Evolutionary conservation across 495 filamentous ascomycete species (phyloP), one percentile per base, ranked within the genome.

Genomic region (Cladorrhinum samala): DNA sequence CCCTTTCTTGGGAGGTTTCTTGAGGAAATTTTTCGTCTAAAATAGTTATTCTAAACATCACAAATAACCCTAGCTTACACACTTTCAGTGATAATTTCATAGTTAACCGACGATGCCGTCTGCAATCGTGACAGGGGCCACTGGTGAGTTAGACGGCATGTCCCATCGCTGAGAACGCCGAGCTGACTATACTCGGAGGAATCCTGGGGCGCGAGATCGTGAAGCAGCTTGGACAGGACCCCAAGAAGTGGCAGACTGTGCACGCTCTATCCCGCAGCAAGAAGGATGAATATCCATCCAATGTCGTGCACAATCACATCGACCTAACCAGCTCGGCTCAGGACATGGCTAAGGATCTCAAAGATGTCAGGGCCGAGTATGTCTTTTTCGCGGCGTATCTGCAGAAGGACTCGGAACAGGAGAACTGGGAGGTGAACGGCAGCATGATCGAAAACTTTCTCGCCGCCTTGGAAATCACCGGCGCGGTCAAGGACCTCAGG

Each of bases 391-490:
- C 66, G 30, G 76, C 77, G 8, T 80, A 77, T 46, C 51, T 77
- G 14, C 68, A 70, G 7, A 68, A 72, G 46, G 65, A 72, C 18
- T 67, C 69, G 13, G 74, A 77, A 38, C 49, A 67, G 36, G 73
- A 81, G 43, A 67, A 66, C 23, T 64, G 60, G 46, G 53, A 71
- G 4, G 73, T 81, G 19, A 71, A 69, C 46, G 70, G 77, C 13
- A 63, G 60, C 9, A 74, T 82, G 69, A 62, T 82, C 25, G 49
- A 66, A 17, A 80, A 76, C 57, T 82, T 82, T 57, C 65, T 82
- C 27, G 25, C 66, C 20, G 76, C 75, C 0, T 65, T 84, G 7
- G 68, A 68, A 0, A 66, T 65, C 27, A 76, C 74, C 2, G 73
- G 74, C 0, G 70, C 70, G 14, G 56, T 58, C 16, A 59, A 62